Conservation (phyloP, 768 basidiomycete genomes). For the Pholiota molesta region DNA sequence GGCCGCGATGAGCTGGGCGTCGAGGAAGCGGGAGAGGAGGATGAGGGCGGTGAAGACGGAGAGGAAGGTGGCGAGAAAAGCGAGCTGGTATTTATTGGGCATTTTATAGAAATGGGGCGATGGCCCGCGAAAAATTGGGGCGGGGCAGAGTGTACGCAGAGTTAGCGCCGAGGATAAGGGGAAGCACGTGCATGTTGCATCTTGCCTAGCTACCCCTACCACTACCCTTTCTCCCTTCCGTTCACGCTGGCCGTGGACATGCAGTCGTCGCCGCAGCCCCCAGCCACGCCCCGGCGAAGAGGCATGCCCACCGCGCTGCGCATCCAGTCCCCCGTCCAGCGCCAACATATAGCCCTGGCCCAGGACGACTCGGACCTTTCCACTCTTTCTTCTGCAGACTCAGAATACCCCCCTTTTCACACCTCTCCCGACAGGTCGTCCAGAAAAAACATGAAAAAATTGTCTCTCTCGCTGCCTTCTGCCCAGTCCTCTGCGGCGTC, state of each 20-base stretch:
- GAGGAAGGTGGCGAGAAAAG: constrained; percentile 58
- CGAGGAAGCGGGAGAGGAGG: constrained; percentile 42
- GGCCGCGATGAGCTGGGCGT: constrained; percentile 46
- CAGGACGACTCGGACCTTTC: constrained; percentile 50
- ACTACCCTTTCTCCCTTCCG: constrained; percentile 29
- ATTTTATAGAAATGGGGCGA: constrained; percentile 38
- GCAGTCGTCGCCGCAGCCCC: constrained; percentile 25
- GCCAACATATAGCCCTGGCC: constrained; percentile 52
- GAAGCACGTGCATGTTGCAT: constrained; percentile 17
- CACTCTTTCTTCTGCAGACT: constrained; percentile 56
- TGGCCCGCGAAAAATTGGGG: constrained; percentile 9
- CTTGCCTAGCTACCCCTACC: constrained; percentile 15
- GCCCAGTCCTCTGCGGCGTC: constrained; percentile 61
- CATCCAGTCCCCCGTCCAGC: constrained; percentile 55
- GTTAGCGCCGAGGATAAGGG: constrained; percentile 9
- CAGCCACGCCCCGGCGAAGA: constrained; percentile 44
- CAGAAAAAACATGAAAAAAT: constrained; percentile 75
- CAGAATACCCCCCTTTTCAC: constrained; percentile 46
- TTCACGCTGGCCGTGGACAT: constrained; percentile 48
- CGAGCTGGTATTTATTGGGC: constrained; percentile 59
- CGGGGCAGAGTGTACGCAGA: constrained; percentile 14
- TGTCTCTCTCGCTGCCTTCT: constrained; percentile 70
- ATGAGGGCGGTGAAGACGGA: constrained; percentile 51
- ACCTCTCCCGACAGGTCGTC: constrained; percentile 36
- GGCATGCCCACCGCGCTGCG: constrained; percentile 59